phyloP scores from a whole-genome alignment of 495 filamentous ascomycete species.

The Neurospora sp. region DNA sequence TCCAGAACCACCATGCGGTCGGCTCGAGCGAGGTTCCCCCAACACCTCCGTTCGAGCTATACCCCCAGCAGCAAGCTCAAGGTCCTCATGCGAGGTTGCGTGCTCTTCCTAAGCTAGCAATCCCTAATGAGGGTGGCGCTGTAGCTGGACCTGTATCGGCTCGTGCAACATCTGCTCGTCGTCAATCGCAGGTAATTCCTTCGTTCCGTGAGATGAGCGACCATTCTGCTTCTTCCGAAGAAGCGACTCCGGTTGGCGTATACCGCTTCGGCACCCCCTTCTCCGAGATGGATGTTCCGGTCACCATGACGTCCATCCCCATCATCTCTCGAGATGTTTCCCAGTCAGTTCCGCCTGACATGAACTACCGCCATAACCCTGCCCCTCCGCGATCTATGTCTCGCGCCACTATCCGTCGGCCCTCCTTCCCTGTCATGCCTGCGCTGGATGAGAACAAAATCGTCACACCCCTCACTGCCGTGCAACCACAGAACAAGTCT shows the following conservation, averaged over 20 bases:
- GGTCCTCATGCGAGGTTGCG: constrained; percentile 41
- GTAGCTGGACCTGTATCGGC: constrained; percentile 12
- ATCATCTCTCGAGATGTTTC: constrained; percentile 62
- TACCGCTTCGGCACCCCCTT: constrained; percentile 73
- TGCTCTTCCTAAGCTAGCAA: constrained; percentile 47
- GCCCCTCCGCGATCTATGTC: constrained; percentile 39
- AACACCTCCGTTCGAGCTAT: constrained; percentile 45
- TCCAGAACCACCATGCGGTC: constrained; percentile 51
- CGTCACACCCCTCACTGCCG: constrained; percentile 17
- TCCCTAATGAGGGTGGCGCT: constrained; percentile 27
- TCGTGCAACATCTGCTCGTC: constrained; percentile 11
- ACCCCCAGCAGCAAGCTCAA: constrained; percentile 20
- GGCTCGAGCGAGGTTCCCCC: constrained; percentile 44
- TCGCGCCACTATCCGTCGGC: constrained; percentile 46
- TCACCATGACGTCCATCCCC: constrained; percentile 61
- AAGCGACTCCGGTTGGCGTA: constrained; percentile 39
- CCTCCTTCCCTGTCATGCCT: constrained; percentile 46
- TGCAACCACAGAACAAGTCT: constrained; percentile 15
- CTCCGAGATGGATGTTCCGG: constrained; percentile 82
- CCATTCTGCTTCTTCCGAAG: constrained; percentile 36
- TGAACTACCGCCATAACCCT: constrained; percentile 53
- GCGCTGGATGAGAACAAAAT: constrained; percentile 42
- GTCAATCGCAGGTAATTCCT: constrained; percentile 25
- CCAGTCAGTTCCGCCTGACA: constrained; percentile 88
- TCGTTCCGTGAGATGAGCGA: constrained; percentile 44